Base-by-base conservation (phyloP, 495 filamentous ascomycete genomes). In the Tuber magnatum region DNA sequence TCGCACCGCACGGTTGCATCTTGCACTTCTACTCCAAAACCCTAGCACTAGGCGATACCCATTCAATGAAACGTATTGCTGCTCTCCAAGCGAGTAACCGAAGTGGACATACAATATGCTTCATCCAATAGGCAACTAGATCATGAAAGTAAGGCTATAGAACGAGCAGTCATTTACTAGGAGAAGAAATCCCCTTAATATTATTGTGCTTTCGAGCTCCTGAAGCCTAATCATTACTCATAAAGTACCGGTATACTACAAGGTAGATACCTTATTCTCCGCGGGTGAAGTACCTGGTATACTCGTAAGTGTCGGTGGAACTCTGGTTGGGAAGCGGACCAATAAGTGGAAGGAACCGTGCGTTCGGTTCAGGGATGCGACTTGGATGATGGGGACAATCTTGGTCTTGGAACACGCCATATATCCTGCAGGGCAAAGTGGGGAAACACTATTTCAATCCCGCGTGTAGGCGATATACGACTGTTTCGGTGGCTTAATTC, bases 1-100 rank as follows among this genome's bases (percentile, higher is more conserved):
- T 41, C 70, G 51, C 51, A 61, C 51, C 51, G 51, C n/a, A 32
- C 51, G 44, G 40, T 71, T 41, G 35, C 70, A 51, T 41, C 28
- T 35, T 42, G 40, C 70, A 56, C 70, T 86, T 74, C 75, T n/a
- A n/a, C n/a, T 75, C 74, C 51, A 56, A 16, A 69, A 74, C 72
- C 69, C 76, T 78, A 28, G 79, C 35, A 65, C 28, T 65, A 35
- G 56, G 56, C 56, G 56, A 65, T 65, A 10, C 56, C 14, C 28
- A 2, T 20, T 65, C 56, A 65, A 65, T 65, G n/a, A 65, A 65
- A 65, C 56, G n/a, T 65, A 65, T 32, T 65, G 9, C 56, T 65
- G 28, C 35, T 2, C 56, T 35, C 56, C 56, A 65, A 65, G 56
- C 56, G 56, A 35, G 56, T 32, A 56, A n/a, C 56, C 56, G 18